phyloP scores from a whole-genome alignment of 2,329 filamentous ascomycete genomes.

The Botrytis fabae region DNA sequence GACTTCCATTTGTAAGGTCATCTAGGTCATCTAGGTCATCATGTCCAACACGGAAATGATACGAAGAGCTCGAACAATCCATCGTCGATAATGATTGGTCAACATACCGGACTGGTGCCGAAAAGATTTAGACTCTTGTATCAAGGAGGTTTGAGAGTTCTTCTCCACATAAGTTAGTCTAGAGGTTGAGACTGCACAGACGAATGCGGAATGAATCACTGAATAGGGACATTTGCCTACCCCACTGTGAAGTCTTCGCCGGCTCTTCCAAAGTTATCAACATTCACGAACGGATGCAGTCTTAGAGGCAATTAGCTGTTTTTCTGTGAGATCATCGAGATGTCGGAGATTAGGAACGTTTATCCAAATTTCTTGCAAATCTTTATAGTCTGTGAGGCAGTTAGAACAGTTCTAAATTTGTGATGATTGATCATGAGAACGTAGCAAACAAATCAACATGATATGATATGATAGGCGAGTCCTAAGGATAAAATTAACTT shows the following conservation, averaged over 20 bases:
- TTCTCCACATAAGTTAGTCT: background rate
- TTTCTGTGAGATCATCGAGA: background rate
- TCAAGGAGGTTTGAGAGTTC: constrained; percentile 16
- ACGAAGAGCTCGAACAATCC: background rate
- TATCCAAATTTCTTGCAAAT: constrained; percentile 4
- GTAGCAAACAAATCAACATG: background rate
- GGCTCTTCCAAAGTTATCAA: background rate
- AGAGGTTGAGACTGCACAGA: constrained; percentile 10
- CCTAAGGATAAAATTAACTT: background rate
- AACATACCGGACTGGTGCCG: background rate
- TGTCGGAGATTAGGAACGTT: background rate
- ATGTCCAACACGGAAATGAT: constrained; percentile 5
- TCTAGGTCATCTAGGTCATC: background rate
- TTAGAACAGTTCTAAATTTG: background rate
- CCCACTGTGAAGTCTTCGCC: background rate
- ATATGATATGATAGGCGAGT: background rate
- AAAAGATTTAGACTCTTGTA: constrained; percentile 1
- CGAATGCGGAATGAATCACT: background rate
- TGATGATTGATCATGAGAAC: background rate
- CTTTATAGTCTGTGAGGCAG: background rate
- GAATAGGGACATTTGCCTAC: background rate
- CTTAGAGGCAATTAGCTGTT: background rate
- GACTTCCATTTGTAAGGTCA: background rate
- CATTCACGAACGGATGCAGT: background rate
- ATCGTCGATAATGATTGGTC: background rate